Conservation (phyloP, 371 early-diverging fungal species). For the Mortierella sp. region DNA sequence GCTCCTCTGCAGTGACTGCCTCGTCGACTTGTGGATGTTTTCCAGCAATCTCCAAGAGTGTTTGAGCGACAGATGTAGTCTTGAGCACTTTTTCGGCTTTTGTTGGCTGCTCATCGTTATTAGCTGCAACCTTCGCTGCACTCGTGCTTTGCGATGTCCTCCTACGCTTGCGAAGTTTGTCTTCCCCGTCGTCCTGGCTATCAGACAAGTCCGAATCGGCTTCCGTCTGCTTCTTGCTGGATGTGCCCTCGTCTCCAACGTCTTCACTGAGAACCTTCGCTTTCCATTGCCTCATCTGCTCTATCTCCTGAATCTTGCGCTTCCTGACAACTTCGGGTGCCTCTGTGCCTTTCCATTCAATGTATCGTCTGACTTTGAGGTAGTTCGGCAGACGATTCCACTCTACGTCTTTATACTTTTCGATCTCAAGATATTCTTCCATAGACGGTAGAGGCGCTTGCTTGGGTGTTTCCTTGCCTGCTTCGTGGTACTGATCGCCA, state of each 20-base stretch:
- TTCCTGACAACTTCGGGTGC: slow-evolving; percentile 30
- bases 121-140: background rate
- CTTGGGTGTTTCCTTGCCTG: background rate
- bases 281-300: slow-evolving; percentile 11
- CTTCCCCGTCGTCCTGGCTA: background rate
- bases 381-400: slow-evolving; percentile 37
- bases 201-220: slow-evolving; percentile 4
- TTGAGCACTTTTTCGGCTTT: background rate
- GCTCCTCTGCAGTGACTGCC: background rate
- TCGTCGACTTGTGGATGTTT: background rate
- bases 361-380: slow-evolving; percentile 29
- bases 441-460: slow-evolving; percentile 12
- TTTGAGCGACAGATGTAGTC: slow-evolving; percentile 3
- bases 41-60: slow-evolving; percentile 3
- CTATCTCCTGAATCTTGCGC: slow-evolving; percentile 28
- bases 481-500: slow-evolving; percentile 9
- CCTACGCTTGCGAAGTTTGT: background rate
- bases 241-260: slow-evolving; percentile 6
- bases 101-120: background rate
- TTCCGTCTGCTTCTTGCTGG: background rate
- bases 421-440: slow-evolving; percentile 44
- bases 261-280: slow-evolving; percentile 2
- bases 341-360: slow-evolving; percentile 43
- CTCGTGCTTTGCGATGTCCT: background rate
- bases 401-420: slow-evolving; percentile 40